Conservation (phyloP, 176 grass and related monocot genomes). For the Cocos nucifera region DNA sequence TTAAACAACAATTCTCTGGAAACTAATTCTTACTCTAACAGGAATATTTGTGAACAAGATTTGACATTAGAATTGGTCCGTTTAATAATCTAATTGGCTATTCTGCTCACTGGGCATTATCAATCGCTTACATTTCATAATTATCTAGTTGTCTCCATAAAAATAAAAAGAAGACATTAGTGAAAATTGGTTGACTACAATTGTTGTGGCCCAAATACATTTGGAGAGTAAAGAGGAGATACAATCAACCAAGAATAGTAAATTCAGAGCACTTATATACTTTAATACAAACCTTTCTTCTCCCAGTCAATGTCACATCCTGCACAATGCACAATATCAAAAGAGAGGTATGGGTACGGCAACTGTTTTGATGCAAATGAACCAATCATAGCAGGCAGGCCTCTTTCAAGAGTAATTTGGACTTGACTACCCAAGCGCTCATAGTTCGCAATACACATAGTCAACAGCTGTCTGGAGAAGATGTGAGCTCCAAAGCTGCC, state of each 20-base stretch:
- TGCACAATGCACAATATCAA: slow-evolving; percentile 93
- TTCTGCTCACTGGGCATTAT: too few species aligned
- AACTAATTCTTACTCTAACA: too few species aligned
- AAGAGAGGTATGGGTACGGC: slow-evolving; percentile 89
- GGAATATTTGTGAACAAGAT: too few species aligned
- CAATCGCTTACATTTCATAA: too few species aligned
- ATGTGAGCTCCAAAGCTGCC: slow-evolving; percentile 87
- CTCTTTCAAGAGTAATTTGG: slow-evolving; percentile 97
- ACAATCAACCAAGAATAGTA: neutral
- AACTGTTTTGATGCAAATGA: slow-evolving; percentile 81
- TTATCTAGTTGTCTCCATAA: too few species aligned
- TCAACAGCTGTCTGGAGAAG: slow-evolving; percentile 74
- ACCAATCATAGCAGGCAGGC: slow-evolving; percentile 87
- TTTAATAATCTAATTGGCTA: too few species aligned
- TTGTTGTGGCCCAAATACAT: too few species aligned
- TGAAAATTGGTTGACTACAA: too few species aligned
- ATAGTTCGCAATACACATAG: slow-evolving; percentile 96
- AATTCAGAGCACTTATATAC: neutral
- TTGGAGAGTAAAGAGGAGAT: neutral
- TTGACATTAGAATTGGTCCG: too few species aligned
- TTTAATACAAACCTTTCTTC: slow-evolving; percentile 57
- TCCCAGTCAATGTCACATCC: slow-evolving; percentile 90
- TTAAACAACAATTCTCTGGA: too few species aligned
- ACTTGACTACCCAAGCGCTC: slow-evolving; percentile 93
- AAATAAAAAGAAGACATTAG: too few species aligned